Evolutionary conservation across 345 rosid species (phyloP).

Genomic region (Acer saccharum): DNA sequence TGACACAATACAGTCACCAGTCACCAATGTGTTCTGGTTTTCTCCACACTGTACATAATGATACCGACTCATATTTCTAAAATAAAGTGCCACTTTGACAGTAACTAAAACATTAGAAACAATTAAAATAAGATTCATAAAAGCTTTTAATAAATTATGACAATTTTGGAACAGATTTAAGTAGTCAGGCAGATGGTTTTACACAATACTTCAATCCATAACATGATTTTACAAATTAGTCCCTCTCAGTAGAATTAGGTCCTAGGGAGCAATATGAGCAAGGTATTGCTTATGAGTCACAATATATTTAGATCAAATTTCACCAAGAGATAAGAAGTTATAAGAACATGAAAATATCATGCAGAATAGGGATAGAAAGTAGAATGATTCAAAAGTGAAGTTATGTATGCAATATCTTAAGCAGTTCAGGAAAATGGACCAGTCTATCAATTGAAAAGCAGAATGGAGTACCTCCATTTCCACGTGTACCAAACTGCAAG

Average conservation of each 20-base stretch:
- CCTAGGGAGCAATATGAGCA: not conserved
- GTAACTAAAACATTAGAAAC: not conserved
- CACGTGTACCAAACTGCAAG: conserved; percentile 77
- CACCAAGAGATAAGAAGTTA: not conserved
- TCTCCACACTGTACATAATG: not conserved
- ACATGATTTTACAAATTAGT: not conserved
- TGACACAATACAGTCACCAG: not conserved
- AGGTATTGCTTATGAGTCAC: not conserved
- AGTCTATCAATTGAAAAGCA: conserved; percentile 4
- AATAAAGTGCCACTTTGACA: not conserved
- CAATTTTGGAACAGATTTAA: conserved; percentile 1
- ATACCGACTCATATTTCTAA: not conserved
- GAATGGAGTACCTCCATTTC: conserved; percentile 64
- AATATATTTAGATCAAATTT: not conserved
- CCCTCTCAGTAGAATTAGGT: not conserved
- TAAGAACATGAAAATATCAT: not conserved
- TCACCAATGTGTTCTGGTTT: not conserved
- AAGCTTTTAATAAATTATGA: not conserved
- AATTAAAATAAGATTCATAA: not conserved
- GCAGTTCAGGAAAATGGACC: conserved; percentile 8
- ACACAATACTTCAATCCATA: not conserved
- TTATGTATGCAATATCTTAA: not conserved
- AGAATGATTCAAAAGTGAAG: not conserved
- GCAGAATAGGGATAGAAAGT: not conserved
- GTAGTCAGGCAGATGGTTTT: not conserved